These are phyloP conservation scores for Cicer chorassanicum DNA, from an alignment of 306 rosid genomes.

Conservation along the genomic window DNA sequence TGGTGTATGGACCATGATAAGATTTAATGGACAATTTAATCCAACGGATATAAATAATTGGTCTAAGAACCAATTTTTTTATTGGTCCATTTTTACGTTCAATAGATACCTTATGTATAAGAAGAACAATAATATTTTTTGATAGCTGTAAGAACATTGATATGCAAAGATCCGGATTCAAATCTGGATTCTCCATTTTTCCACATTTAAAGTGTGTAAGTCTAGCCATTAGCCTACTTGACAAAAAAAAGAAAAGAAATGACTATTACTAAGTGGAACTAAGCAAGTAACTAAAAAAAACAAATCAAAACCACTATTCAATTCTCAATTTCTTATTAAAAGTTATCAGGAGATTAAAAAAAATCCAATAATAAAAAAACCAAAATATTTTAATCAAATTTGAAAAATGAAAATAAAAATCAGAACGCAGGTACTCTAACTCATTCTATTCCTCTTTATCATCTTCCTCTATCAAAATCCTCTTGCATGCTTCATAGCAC, in stretches of 20 bases:
- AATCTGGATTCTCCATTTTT: no score
- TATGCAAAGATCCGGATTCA: no score
- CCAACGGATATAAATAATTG: no score
- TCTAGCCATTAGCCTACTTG: no score
- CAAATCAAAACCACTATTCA: conserved; percentile 12
- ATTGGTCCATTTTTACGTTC: no score
- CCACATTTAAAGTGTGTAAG: no score
- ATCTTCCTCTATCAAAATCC: conserved; percentile 67
- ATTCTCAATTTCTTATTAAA: conserved; percentile 35
- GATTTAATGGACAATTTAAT: no score
- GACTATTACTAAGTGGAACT: no score
- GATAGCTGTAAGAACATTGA: no score
- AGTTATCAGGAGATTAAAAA: background rate
- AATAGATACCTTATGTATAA: background rate
- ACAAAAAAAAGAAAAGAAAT: no score
- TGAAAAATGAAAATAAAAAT: background rate
- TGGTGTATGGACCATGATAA: no score
- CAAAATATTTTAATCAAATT: conserved; percentile 8
- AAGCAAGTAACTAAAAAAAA: background rate
- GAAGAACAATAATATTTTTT: background rate
- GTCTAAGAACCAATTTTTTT: no score
- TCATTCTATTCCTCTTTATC: conserved; percentile 56
- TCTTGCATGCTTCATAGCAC: conserved; percentile 99
- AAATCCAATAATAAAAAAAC: background rate
- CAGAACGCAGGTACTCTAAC: background rate